Conservation (phyloP, 2,329 filamentous ascomycete genomes). For the Xylaria sp. region DNA sequence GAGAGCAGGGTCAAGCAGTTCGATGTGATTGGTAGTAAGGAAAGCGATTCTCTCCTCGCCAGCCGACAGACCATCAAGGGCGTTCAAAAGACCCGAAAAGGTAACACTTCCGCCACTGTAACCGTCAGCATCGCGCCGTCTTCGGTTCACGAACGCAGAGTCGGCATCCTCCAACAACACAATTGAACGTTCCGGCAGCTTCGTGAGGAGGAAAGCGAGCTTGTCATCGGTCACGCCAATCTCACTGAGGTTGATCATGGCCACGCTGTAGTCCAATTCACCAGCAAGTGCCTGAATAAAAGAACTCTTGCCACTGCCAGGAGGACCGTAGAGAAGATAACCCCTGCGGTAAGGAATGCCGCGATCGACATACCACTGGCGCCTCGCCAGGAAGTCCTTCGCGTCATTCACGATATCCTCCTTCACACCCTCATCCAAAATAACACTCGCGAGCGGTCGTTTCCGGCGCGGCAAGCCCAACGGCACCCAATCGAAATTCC, state of each 20-base stretch:
- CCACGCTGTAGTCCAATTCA: conserved; percentile 87
- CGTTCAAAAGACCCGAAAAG: conserved; percentile 84
- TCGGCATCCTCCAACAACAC: conserved; percentile 87
- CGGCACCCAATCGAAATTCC: conserved; percentile 76
- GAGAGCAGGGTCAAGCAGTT: conserved; percentile 80
- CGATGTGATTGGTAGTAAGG: conserved; percentile 89
- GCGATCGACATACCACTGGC: conserved; percentile 88
- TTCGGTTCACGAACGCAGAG: conserved; percentile 79
- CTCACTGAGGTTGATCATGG: conserved; percentile 87
- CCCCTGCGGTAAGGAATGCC: conserved; percentile 89
- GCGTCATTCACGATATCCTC: conserved; percentile 77
- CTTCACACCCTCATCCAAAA: conserved; percentile 83
- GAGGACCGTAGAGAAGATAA: conserved; percentile 83
- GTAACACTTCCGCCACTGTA: conserved; percentile 86
- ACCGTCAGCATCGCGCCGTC: conserved; percentile 71
- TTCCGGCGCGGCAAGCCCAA: conserved; percentile 84
- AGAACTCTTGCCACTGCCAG: conserved; percentile 87
- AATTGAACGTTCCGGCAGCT: conserved; percentile 75
- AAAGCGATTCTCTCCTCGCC: conserved; percentile 93
- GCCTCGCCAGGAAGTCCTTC: conserved; percentile 70
- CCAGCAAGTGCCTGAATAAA: conserved; percentile 95
- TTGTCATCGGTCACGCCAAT: conserved; percentile 86
- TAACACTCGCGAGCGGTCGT: conserved; percentile 79
- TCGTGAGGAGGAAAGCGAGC: conserved; percentile 77
- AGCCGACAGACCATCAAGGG: conserved; percentile 85